Percentiles rank a stretch among this genome's conserved stretches.
These are phyloP conservation scores for Colletotrichum tropicicola DNA, from an alignment of 2,329 filamentous ascomycete species.

Conservation along the genomic window DNA sequence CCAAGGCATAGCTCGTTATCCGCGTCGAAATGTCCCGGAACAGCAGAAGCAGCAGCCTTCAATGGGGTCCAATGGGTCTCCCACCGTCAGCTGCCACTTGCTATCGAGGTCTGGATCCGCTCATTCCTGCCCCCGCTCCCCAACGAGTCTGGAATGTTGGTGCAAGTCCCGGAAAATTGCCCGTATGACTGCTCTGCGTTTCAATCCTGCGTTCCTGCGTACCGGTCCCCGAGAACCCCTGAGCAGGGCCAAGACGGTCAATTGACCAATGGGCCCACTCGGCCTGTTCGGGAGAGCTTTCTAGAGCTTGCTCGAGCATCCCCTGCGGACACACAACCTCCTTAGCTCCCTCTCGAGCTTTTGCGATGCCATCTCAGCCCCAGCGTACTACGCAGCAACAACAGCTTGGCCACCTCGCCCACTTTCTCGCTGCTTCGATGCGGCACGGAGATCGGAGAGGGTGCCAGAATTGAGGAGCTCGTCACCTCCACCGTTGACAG, in stretches of 20 bases:
- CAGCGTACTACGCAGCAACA: not conserved
- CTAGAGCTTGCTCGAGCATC: constrained; percentile 23
- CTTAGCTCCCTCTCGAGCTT: not conserved
- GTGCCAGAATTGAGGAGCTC: not conserved
- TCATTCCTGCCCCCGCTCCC: not conserved
- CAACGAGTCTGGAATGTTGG: constrained; percentile 18
- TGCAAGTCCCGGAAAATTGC: not conserved
- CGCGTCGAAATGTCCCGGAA: not conserved
- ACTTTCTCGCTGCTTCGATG: not conserved
- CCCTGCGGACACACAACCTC: constrained; percentile 11
- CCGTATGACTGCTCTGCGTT: constrained; percentile 20
- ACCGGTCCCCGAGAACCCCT: constrained; percentile 19
- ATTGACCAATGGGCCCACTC: constrained; percentile 26
- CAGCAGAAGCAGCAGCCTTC: not conserved
- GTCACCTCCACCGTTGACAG: constrained; percentile 1
- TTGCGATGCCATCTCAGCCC: not conserved
- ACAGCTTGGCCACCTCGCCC: not conserved
- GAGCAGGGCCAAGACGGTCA: not conserved
- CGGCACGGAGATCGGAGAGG: not conserved
- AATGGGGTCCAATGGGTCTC: constrained; percentile 6
- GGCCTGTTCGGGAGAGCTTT: constrained; percentile 12
- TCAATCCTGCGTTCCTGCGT: constrained; percentile 4
- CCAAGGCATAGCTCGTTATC: not conserved
- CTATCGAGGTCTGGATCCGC: not conserved
- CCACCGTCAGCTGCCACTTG: constrained; percentile 10